Conservation (phyloP, 2,329 filamentous ascomycete genomes). For the Gnomoniopsis smithogilvyi region DNA sequence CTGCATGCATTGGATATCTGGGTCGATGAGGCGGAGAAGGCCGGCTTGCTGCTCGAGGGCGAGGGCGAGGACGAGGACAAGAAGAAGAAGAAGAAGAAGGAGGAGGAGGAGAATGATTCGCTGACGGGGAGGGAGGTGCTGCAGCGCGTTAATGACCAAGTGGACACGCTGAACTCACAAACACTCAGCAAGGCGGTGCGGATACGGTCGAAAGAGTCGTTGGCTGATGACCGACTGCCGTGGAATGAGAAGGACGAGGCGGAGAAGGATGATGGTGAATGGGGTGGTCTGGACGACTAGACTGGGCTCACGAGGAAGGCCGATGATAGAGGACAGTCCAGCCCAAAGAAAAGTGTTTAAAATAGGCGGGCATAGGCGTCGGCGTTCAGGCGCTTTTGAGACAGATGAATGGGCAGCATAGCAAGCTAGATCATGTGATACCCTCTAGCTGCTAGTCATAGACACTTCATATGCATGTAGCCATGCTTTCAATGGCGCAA, state of each 20-base stretch:
- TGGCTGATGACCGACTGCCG: constrained; percentile 71
- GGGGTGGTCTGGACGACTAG: constrained; percentile 70
- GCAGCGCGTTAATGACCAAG: constrained; percentile 48
- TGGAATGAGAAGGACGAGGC: constrained; percentile 47
- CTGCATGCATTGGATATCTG: constrained; percentile 89
- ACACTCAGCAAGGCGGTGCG: constrained; percentile 71
- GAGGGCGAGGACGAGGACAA: constrained; percentile 31
- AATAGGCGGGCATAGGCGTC: not conserved
- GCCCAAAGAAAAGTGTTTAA: too few relatives aligned
- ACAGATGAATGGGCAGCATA: not conserved
- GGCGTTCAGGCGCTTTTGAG: constrained; percentile 1
- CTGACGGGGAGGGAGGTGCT: constrained; percentile 43
- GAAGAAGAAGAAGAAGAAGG: constrained; percentile 31
- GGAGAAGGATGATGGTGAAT: constrained; percentile 51
- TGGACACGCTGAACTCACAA: constrained; percentile 52
- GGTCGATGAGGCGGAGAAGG: constrained; percentile 82
- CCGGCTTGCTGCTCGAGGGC: constrained; percentile 47
- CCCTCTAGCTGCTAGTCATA: too few relatives aligned
- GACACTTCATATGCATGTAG: too few relatives aligned
- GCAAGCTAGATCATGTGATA: too few relatives aligned
- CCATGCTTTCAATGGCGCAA: too few relatives aligned
- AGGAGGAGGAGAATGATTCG: constrained; percentile 31
- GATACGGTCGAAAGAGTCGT: constrained; percentile 63
- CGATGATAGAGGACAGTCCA: too few relatives aligned
- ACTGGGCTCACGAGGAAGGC: constrained; percentile 38